Base-by-base conservation (phyloP, 306 rosid genomes). In the Cicer yamashitae region DNA sequence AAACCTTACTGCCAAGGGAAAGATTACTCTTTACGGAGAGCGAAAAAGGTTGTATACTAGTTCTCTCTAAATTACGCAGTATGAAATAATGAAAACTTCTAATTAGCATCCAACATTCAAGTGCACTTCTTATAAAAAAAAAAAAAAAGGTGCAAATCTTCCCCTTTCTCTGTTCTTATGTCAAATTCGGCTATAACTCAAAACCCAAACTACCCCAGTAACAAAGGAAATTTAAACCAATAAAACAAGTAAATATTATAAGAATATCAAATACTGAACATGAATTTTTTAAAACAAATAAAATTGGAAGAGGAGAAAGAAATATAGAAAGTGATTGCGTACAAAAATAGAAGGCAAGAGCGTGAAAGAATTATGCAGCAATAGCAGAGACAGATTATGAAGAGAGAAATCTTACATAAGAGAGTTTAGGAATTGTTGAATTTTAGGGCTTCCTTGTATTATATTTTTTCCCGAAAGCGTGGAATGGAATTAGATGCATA, bases 1-100 rank as follows among this genome's bases (percentile, higher is more conserved):
- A 56, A 53, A 6, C 22, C 9, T 40, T 51, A 8, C 10, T 7
- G 3, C 8, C 6, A 37, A 52, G 40, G 60, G 9, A 22, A 40
- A 20, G 3, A 60, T 13, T 44, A 7, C 1, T 5, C 20, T 47
- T 1, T 15, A 44, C 4, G 41, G 50, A 17, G 8, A 44, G 17
- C 30, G 17, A 43, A 72, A 40, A 48, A 30, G 7, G 54, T 41
- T 38, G 62, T 54, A 59, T 0, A 40, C 47, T 60, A 67, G 20
- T 71, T 82, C 53, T 77, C 52, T 65, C 71, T 39, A 53, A 45
- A 45, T 1, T 8, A 63, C 39, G 40, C 5, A 3, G 17, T 41
- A 41, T 15, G 70, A 15, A 40, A 41, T 5, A 9, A 64, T 64
- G 34, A 37, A 61, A 34, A 37, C 1, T 40, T 14, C 12, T 17